Evolutionary conservation across 176 grass and related monocot species (phyloP).

Genomic region (Areca catechu): DNA sequence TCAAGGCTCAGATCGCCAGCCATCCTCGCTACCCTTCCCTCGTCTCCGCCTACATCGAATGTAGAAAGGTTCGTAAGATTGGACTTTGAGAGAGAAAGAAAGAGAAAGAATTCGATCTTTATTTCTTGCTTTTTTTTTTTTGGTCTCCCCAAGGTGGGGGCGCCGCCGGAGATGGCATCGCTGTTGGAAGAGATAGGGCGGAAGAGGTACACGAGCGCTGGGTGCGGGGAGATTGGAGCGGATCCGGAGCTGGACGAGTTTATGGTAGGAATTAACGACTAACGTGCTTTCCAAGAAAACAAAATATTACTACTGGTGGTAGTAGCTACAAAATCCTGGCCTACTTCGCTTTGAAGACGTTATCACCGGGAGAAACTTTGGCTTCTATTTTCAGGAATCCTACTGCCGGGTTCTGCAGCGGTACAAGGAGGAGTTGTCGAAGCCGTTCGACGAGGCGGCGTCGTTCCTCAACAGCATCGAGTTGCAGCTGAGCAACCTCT

Average conservation of each 20-base stretch:
- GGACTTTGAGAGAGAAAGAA: too few species aligned
- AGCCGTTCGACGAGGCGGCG: slow-evolving; percentile 18
- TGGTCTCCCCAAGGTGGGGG: slow-evolving; percentile 15
- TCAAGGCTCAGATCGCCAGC: slow-evolving; percentile 15
- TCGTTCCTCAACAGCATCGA: slow-evolving; percentile 21
- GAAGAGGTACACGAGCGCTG: background rate
- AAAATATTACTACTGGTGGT: too few species aligned
- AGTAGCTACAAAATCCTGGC: too few species aligned
- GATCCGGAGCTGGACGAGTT: slow-evolving; percentile 97
- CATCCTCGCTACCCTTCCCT: slow-evolving; percentile 5
- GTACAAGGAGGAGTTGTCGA: slow-evolving; percentile 14
- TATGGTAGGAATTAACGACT: slow-evolving; percentile 43
- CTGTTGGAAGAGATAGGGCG: slow-evolving; percentile 9
- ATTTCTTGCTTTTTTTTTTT: background rate
- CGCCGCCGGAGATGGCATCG: slow-evolving; percentile 13
- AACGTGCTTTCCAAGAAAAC: too few species aligned
- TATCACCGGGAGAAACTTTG: background rate
- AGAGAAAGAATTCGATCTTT: too few species aligned
- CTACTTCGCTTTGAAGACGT: background rate
- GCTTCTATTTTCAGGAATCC: slow-evolving; percentile 10
- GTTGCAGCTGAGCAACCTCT: slow-evolving; percentile 13
- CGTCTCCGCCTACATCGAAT: slow-evolving; percentile 11
- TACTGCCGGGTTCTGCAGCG: slow-evolving; percentile 16
- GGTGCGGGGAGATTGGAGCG: slow-evolving; percentile 31
- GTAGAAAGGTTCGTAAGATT: slow-evolving; percentile 3